Base-by-base conservation (phyloP, 2,329 filamentous ascomycete species). In the Rutstroemia sp. region DNA sequence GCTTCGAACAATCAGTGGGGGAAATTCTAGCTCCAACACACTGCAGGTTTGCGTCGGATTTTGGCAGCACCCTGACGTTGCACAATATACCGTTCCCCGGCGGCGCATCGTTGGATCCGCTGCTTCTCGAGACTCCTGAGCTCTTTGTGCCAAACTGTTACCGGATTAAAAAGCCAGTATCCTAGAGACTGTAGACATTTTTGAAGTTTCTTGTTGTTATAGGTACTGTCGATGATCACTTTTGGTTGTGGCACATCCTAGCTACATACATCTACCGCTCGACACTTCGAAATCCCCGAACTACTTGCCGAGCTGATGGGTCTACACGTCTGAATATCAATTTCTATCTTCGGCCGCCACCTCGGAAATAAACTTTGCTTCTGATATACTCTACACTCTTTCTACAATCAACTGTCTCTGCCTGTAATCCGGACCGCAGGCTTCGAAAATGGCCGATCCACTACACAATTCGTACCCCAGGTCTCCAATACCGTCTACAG, bases 401-500 rank as follows among this genome's bases (percentile, higher is more conserved):
- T 25, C 25, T 42, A 18, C 14, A 16, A 25, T 4, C 25, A 37
- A 16, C 23, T 41, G 39, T 27, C 34, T 56, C 62, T 59, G 58
- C 61, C 62, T 59, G 63, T 63, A 58, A 34, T 57, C 34, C 25
- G 42, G 57, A 57, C 34, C 52, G 58, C 54, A 52, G 54, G 53
- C 51, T 54, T 57, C 52, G 54, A 63, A 58, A 67, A 84, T 84
- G 80, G 75, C 79, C 65, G 75, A 79, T 58, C 71, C 73, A 69
- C 74, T 78, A 65, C 80, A 84, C 72, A 80, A 77, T 68, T 72
- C 76, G 50, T 84, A 80, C 69, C 72, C 79, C 66, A 81, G 80
- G 71, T 85, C 82, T 57, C 82, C 82, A 59, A 83, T 83, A 70
- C 76, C 75, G 59, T 83, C 81, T 62, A 79, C 77, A 61, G 76